Percentiles rank a stretch among this genome's conserved stretches.
These are phyloP conservation scores for Camelina sativa DNA, from an alignment of 345 rosid species.

Conservation along the genomic window DNA sequence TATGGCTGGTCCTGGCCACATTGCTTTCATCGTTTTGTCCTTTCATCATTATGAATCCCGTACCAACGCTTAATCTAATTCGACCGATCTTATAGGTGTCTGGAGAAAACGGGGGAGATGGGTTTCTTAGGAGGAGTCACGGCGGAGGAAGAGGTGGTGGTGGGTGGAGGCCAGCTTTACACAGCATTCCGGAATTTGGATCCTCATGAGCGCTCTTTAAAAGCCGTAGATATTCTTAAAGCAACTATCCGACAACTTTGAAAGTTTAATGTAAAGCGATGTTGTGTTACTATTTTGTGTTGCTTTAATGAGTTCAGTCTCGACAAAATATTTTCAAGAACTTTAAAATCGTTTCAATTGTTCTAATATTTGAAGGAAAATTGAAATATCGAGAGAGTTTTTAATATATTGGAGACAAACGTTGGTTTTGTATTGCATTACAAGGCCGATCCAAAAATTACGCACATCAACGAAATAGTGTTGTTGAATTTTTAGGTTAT, in stretches of 20 bases:
- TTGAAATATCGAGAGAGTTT: not conserved
- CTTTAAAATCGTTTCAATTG: not conserved
- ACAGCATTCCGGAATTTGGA: constrained; percentile 80
- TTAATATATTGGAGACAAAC: not conserved
- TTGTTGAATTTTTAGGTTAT: not conserved
- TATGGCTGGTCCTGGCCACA: not conserved
- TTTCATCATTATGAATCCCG: not conserved
- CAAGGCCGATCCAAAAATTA: not conserved
- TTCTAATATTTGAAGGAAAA: not conserved
- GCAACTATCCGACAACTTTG: constrained; percentile 31
- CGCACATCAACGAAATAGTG: not conserved
- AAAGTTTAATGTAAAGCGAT: constrained; percentile 36
- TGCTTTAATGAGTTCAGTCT: not conserved
- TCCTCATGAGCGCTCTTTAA: constrained; percentile 24
- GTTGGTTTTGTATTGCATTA: not conserved
- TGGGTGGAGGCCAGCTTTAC: constrained; percentile 89
- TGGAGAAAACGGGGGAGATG: constrained; percentile 44
- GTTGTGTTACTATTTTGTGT: constrained; percentile 27
- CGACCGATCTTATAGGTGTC: constrained; percentile 34
- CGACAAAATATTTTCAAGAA: not conserved
- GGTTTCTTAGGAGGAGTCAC: constrained; percentile 40
- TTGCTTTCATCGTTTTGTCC: not conserved
- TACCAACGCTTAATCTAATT: not conserved
- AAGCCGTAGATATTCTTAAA: constrained; percentile 40
- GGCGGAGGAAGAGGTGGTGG: constrained; percentile 46